Conservation (phyloP, 225 moss, liverwort and hornwort species). For the Marchantia polymorpha region DNA sequence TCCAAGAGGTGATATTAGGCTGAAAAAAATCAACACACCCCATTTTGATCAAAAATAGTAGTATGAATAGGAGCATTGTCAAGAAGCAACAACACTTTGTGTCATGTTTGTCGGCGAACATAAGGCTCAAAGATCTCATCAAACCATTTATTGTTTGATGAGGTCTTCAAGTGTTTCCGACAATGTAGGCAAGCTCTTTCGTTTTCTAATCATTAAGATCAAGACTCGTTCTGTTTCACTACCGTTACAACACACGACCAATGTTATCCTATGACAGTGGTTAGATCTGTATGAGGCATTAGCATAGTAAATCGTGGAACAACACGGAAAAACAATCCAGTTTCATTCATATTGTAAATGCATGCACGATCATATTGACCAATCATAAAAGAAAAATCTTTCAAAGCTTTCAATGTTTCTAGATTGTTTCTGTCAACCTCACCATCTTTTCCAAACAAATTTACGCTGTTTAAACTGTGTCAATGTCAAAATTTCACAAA, state of each 20-base stretch:
- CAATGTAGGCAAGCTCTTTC: neutral
- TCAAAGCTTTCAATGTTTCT: neutral
- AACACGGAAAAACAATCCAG: neutral
- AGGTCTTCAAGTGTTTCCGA: neutral
- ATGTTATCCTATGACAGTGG: neutral
- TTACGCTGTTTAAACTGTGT: neutral
- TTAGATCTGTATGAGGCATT: neutral
- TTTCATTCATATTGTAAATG: neutral
- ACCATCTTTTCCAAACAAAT: neutral
- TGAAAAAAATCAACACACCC: no score
- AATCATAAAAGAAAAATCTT: neutral
- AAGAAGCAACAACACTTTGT: neutral
- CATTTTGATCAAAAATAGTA: no score
- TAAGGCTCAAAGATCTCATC: neutral
- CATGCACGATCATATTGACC: neutral
- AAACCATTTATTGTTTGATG: neutral
- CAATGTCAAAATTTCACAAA: neutral
- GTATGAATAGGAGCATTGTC: no score
- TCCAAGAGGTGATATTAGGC: no score
- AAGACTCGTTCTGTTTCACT: neutral
- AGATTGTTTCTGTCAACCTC: no score
- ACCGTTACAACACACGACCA: neutral
- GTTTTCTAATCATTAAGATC: no score
- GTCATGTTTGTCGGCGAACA: neutral
- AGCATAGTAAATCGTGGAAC: neutral